These are phyloP conservation scores for Gloeostereum incarnatum DNA, from an alignment of 768 basidiomycete genomes.

Conservation along the genomic window DNA sequence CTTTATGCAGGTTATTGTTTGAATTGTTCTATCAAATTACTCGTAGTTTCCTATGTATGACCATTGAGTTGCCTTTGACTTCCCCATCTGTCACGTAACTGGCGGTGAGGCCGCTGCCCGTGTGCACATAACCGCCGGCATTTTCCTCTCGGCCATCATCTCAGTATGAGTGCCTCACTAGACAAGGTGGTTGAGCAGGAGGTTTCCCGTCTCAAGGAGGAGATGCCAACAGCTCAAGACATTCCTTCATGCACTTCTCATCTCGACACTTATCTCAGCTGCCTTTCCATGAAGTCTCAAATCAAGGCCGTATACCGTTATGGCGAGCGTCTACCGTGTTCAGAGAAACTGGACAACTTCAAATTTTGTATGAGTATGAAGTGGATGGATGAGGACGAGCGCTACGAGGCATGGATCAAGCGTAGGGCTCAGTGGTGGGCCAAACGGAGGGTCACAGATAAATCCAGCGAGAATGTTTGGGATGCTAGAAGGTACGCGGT, in stretches of 20 bases:
- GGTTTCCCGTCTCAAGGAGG: constrained; percentile 46
- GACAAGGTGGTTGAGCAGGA: constrained; percentile 58
- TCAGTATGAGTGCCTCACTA: constrained; percentile 36
- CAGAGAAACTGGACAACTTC: constrained; percentile 79
- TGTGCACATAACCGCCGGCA: too few species aligned
- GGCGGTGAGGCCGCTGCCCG: too few species aligned
- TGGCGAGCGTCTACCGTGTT: constrained; percentile 64
- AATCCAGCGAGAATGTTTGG: constrained; percentile 96
- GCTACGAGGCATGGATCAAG: constrained; percentile 76
- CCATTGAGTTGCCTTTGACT: too few species aligned
- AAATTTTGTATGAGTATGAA: constrained; percentile 91
- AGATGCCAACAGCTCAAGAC: constrained; percentile 72
- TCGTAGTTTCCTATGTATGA: too few species aligned
- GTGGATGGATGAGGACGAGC: constrained; percentile 64
- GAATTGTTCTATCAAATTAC: too few species aligned
- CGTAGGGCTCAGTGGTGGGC: constrained; percentile 96
- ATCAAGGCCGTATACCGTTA: constrained; percentile 81
- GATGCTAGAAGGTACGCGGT: constrained; percentile 66
- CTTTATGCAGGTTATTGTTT: too few species aligned
- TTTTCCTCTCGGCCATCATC: not conserved
- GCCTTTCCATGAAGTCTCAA: constrained; percentile 50
- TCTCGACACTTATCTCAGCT: constrained; percentile 48
- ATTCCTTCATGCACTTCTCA: constrained; percentile 75
- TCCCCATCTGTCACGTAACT: too few species aligned
- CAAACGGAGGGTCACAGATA: constrained; percentile 50